phyloP scores from a whole-genome alignment of 1,284 basidiomycete genomes.

The Austroboletus niveus region DNA sequence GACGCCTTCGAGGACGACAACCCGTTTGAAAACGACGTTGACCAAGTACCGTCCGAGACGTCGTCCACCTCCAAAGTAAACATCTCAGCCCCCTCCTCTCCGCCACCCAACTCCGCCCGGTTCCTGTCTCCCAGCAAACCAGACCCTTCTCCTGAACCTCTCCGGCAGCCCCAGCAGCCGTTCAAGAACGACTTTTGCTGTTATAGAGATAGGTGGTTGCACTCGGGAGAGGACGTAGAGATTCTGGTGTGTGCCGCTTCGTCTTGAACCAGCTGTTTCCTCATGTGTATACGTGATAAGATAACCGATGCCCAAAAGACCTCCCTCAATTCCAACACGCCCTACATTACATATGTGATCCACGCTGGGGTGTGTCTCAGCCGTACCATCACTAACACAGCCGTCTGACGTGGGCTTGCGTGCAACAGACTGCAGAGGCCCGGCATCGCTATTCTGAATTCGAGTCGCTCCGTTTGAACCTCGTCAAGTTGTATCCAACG shows the following conservation, averaged over 20 bases:
- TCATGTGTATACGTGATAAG: constrained; percentile 41
- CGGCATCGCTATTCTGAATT: constrained; percentile 97
- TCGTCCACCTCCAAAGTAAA: constrained; percentile 62
- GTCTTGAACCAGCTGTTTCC: background rate
- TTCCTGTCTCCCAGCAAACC: constrained; percentile 43
- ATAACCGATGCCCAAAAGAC: constrained; percentile 97
- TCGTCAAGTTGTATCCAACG: constrained; percentile 91
- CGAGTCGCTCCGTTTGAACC: constrained; percentile 83
- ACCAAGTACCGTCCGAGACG: constrained; percentile 58
- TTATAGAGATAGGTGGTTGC: constrained; percentile 66
- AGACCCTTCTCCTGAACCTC: constrained; percentile 55
- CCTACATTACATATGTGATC: constrained; percentile 96
- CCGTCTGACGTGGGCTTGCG: constrained; percentile 7
- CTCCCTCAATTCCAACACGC: constrained; percentile 77
- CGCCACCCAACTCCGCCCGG: constrained; percentile 42
- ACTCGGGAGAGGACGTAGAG: constrained; percentile 78
- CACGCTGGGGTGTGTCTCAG: constrained; percentile 68
- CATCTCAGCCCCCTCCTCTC: constrained; percentile 65
- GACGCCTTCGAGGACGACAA: constrained; percentile 77
- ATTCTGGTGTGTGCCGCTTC: constrained; percentile 55
- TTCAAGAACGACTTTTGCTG: constrained; percentile 77
- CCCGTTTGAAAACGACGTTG: constrained; percentile 69
- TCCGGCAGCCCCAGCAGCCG: constrained; percentile 47
- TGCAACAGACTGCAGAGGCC: constrained; percentile 71
- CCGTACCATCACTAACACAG: background rate